These are phyloP conservation scores for Lophiotrema nucula DNA, from an alignment of 495 filamentous ascomycete genomes.

Conservation along the genomic window DNA sequence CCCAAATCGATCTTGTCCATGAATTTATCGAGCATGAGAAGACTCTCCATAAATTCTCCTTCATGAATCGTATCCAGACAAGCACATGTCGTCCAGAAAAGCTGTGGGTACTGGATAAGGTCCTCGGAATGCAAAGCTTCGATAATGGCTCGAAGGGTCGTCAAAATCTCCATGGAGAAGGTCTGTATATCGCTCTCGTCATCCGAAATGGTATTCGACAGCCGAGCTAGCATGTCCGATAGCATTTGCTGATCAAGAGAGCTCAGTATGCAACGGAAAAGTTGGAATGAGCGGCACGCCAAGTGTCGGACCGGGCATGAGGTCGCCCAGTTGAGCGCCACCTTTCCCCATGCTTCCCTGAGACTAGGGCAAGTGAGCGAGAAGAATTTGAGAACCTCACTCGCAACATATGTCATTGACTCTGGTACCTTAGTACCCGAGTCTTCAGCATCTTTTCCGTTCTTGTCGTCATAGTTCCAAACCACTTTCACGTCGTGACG, in stretches of 20 bases:
- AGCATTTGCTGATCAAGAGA: conserved; percentile 90
- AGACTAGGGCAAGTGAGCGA: conserved; percentile 80
- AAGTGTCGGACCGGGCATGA: conserved; percentile 95
- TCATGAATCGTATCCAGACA: conserved; percentile 96
- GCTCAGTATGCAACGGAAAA: conserved; percentile 89
- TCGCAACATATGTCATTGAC: conserved; percentile 79
- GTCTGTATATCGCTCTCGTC: conserved; percentile 88
- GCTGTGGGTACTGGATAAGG: conserved; percentile 80
- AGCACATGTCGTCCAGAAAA: conserved; percentile 97
- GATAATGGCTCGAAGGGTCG: conserved; percentile 87
- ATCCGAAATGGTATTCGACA: conserved; percentile 94
- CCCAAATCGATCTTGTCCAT: conserved; percentile 79
- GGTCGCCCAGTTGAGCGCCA: conserved; percentile 91
- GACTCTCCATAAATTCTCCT: conserved; percentile 84
- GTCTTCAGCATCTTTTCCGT: conserved; percentile 66
- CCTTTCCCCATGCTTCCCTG: conserved; percentile 83
- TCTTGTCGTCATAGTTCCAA: conserved; percentile 93
- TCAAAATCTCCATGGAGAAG: conserved; percentile 97
- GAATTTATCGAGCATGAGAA: conserved; percentile 88
- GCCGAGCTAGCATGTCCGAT: conserved; percentile 87
- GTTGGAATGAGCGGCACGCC: conserved; percentile 94
- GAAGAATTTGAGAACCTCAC: conserved; percentile 80
- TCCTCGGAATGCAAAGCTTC: conserved; percentile 74
- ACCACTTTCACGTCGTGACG: conserved; percentile 79
- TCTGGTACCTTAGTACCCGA: conserved; percentile 76